These are phyloP conservation scores for Colletotrichum camelliae DNA, from an alignment of 2,329 filamentous ascomycete species.

Conservation along the genomic window DNA sequence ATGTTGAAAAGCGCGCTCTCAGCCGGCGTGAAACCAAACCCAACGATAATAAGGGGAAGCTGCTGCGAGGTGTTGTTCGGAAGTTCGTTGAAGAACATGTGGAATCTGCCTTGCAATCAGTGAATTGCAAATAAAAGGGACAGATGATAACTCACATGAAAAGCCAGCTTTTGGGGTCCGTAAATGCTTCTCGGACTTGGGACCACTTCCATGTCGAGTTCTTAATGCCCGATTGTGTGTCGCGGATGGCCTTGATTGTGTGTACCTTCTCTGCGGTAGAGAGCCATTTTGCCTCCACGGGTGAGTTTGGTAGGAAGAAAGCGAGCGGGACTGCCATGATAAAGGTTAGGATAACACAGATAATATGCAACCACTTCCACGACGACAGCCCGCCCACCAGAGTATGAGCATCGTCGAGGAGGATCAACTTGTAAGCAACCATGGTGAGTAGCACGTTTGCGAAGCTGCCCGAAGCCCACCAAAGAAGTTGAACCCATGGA, in stretches of 20 bases:
- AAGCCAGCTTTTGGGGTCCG: slow-evolving; percentile 28
- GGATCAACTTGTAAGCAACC: slow-evolving; percentile 31
- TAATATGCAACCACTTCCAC: slow-evolving; percentile 10
- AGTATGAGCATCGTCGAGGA: slow-evolving; percentile 20
- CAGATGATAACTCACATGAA: slow-evolving; percentile 9
- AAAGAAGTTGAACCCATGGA: slow-evolving; percentile 32
- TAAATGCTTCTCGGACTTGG: slow-evolving; percentile 26
- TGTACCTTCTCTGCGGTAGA: slow-evolving; percentile 25
- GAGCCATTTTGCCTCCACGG: slow-evolving; percentile 25
- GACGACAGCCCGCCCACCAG: slow-evolving; percentile 24
- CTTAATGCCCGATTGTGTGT: slow-evolving; percentile 25
- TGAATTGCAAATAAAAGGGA: not conserved
- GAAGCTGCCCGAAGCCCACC: slow-evolving; percentile 32
- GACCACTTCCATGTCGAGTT: slow-evolving; percentile 29
- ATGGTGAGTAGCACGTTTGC: slow-evolving; percentile 32
- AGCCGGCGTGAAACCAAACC: slow-evolving; percentile 28
- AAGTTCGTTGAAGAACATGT: slow-evolving; percentile 32
- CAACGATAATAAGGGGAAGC: slow-evolving; percentile 27
- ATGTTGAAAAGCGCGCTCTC: slow-evolving; percentile 30
- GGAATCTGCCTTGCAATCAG: slow-evolving; percentile 11
- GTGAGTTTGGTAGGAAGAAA: slow-evolving; percentile 26
- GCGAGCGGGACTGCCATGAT: slow-evolving; percentile 11
- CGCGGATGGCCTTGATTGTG: slow-evolving; percentile 25
- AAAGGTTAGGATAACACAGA: not conserved
- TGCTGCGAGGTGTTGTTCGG: slow-evolving; percentile 30